phyloP scores from a whole-genome alignment of 2,329 filamentous ascomycete species.

The Chaetomium sp. region DNA sequence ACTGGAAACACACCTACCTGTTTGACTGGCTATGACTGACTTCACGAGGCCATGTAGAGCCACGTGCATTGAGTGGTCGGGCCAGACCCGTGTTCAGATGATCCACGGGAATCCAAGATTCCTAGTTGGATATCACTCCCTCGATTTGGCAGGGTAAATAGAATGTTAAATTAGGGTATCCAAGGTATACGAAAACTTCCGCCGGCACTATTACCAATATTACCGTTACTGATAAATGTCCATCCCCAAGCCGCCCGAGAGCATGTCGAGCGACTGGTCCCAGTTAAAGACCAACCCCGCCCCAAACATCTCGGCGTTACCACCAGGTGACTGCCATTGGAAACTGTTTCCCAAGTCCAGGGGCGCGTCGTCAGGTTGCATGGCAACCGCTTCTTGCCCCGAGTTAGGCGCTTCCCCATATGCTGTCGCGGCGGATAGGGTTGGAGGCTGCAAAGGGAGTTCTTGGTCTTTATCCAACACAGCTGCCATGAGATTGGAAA shows the following conservation, averaged over 20 bases:
- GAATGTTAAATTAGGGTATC: neutral
- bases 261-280: constrained; percentile 29
- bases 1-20: too few species aligned
- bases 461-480: constrained; percentile 14
- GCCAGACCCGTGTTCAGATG: too few species aligned
- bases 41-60: too few species aligned
- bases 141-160: neutral
- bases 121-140: too few species aligned
- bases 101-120: too few species aligned
- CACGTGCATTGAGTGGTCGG: too few species aligned
- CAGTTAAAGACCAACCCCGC: constrained; percentile 27
- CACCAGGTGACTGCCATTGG: constrained; percentile 25
- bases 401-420: neutral
- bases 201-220: neutral
- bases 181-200: neutral
- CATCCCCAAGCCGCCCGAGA: constrained; percentile 22
- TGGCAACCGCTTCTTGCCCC: neutral
- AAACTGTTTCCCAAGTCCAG: constrained; percentile 16
- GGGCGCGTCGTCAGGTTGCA: constrained; percentile 2
- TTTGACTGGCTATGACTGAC: too few species aligned
- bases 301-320: constrained; percentile 20
- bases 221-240: constrained; percentile 7
- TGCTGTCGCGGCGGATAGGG: neutral
- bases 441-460: neutral
- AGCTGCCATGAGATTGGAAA: neutral